Percentiles rank a stretch among this genome's conserved stretches.
phyloP scores from a whole-genome alignment of 1,139 yeast genomes.

The Hyphopichia buzzinii region DNA sequence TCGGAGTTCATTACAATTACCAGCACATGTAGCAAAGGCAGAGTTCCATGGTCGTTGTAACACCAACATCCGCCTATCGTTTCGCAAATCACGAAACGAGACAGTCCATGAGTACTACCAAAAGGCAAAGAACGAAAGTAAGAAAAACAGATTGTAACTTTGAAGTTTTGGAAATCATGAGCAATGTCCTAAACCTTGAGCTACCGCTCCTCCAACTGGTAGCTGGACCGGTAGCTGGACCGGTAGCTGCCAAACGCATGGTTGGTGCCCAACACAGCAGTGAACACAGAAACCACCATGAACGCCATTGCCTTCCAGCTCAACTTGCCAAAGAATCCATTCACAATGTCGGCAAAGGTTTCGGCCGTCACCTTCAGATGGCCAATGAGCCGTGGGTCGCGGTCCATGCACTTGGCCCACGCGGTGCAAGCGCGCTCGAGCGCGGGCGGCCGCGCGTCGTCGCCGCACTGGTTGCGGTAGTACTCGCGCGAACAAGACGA shows the following conservation, averaged over 20 bases:
- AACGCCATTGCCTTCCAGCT: constrained; percentile 71
- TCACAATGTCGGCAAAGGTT: constrained; percentile 76
- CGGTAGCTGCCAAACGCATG: constrained; percentile 19
- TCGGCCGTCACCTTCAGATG: constrained; percentile 76
- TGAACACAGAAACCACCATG: constrained; percentile 16
- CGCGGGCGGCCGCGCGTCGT: constrained; percentile 59
- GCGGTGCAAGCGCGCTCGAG: constrained; percentile 66
- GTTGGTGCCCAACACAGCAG: constrained; percentile 20
- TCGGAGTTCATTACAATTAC: too few relatives aligned
- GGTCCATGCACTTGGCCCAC: constrained; percentile 85
- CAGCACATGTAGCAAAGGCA: too few relatives aligned
- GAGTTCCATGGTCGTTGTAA: too few relatives aligned
- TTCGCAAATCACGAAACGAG: too few relatives aligned
- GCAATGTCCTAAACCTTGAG: too few relatives aligned
- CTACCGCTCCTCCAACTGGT: too few relatives aligned
- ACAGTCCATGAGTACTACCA: too few relatives aligned
- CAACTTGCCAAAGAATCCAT: constrained; percentile 72
- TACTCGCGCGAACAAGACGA: constrained; percentile 70
- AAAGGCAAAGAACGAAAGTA: too few relatives aligned
- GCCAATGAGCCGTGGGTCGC: constrained; percentile 80
- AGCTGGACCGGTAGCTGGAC: not conserved
- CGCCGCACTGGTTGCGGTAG: constrained; percentile 63
- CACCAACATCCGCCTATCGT: too few relatives aligned
- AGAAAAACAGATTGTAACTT: too few relatives aligned
- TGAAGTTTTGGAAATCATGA: too few relatives aligned